Base-by-base conservation (phyloP, 1,284 basidiomycete genomes). In the Puccinia hordei region DNA sequence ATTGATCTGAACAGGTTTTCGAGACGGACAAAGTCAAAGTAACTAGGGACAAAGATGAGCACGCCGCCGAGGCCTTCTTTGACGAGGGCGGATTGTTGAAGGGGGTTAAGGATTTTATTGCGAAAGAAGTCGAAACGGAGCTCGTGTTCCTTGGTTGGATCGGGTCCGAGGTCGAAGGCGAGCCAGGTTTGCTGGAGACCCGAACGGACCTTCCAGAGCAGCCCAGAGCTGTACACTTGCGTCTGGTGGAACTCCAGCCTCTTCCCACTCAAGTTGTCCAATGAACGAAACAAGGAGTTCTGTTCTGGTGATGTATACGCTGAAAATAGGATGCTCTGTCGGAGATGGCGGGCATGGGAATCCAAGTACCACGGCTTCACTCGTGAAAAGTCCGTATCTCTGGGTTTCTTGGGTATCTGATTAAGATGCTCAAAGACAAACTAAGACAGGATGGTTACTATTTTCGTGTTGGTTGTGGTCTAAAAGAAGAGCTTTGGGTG, bases 301-400 rank as follows among this genome's bases (percentile, higher is more conserved):
- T 81, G 79, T 49, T 57, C 69, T 2, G 74, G 72, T 5, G 74
- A 74, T 3, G 22, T 5, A 84, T 93, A 93, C 2, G 93, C 88
- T 0, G 95, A 92, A n/a, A 98, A 85, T 1, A 98, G 86, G 81
- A 98, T 90, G 4, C 93, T 92, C 86, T 99, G 96, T 6, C 96
- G 91, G 4, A 98, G 88, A 85, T 92, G 92, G 69, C 88, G 86
- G 1, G 94, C 90, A 91, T 93, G 89, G 84, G 91, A 92, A 84
- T 99, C 96, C 13, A 99, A 89, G 86, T 96, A 98, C 94, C 95
- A 99, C 2, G 94, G 93, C 87, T 97, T 98, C 83, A 98, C 93
- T 24, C 97, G 90, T 8, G 94, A 95, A 86, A 99, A 98, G 87
- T 99, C 97, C 33, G 93, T 91, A 80, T 97, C 93, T 83, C 92